These are phyloP conservation scores for Hymenoscyphus fructigenus DNA, from an alignment of 2,329 filamentous ascomycete genomes.

Conservation along the genomic window DNA sequence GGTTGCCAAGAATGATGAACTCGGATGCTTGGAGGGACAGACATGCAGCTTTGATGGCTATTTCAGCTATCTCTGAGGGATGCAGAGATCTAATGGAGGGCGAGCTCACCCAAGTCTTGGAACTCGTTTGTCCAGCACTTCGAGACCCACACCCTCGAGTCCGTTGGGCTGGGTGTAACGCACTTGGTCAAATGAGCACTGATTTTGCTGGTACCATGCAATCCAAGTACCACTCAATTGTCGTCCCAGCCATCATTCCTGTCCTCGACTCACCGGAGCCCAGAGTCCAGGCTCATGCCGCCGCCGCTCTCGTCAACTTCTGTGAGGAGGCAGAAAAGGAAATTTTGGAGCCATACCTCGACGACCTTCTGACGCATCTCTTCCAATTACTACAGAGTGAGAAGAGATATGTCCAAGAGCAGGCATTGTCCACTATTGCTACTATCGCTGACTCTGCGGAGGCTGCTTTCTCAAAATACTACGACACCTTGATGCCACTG, in stretches of 20 bases:
- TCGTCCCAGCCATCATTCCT: slow-evolving; percentile 88
- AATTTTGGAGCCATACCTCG: slow-evolving; percentile 88
- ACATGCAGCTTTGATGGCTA: slow-evolving; percentile 96
- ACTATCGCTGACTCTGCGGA: slow-evolving; percentile 99
- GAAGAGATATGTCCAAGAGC: slow-evolving; percentile 96
- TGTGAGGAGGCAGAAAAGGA: slow-evolving; percentile 96
- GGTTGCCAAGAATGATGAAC: slow-evolving; percentile 97
- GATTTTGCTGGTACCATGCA: slow-evolving; percentile 99
- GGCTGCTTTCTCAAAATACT: slow-evolving; percentile 91
- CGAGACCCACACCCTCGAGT: slow-evolving; percentile 90
- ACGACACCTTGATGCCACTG: slow-evolving; percentile 92
- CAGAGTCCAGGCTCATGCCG: slow-evolving; percentile 93
- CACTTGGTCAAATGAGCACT: slow-evolving; percentile 99
- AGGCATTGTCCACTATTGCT: slow-evolving; percentile 94
- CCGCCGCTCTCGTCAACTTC: slow-evolving; percentile 97
- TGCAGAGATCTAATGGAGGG: slow-evolving; percentile 94
- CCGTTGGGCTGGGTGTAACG: slow-evolving; percentile 96
- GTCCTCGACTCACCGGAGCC: slow-evolving; percentile 88
- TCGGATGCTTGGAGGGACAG: slow-evolving; percentile 93
- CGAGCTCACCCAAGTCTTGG: slow-evolving; percentile 89
- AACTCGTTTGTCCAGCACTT: slow-evolving; percentile 89
- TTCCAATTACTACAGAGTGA: slow-evolving; percentile 86
- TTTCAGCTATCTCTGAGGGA: slow-evolving; percentile 96
- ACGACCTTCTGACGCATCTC: slow-evolving; percentile 79
- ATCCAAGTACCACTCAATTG: slow-evolving; percentile 84